Conservation (phyloP, 164 flowering plant species). For the Taxillus chinensis region DNA sequence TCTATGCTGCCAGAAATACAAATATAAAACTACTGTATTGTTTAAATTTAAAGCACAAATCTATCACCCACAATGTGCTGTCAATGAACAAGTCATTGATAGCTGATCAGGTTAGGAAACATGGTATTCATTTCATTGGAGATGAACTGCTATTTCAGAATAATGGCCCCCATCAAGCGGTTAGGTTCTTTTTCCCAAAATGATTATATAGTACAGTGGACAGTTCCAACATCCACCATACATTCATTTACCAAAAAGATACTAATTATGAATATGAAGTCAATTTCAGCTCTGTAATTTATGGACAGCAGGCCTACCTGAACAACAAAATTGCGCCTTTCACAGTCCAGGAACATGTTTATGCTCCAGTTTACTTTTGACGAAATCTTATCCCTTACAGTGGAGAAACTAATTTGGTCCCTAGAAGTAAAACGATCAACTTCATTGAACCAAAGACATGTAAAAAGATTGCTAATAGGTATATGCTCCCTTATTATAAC, state of each 20-base stretch:
- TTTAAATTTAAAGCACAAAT: too few species aligned
- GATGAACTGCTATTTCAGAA: not conserved
- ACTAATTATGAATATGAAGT: not conserved
- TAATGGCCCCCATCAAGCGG: too few species aligned
- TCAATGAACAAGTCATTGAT: too few species aligned
- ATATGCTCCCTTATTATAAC: constrained; percentile 3
- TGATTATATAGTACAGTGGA: not conserved
- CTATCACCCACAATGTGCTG: too few species aligned
- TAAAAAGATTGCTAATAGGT: constrained; percentile 3
- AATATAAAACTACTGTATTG: not conserved
- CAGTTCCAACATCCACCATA: not conserved
- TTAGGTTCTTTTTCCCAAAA: not conserved
- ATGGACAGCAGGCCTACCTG: not conserved
- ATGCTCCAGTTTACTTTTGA: not conserved
- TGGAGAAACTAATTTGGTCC: constrained; percentile 3
- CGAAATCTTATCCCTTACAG: constrained; percentile 1
- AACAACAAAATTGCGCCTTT: constrained; percentile 3
- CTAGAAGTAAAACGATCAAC: constrained; percentile 3
- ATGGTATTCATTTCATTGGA: not conserved
- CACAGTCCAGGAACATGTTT: constrained; percentile 4
- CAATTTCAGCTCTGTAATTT: not conserved
- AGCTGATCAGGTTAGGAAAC: too few species aligned
- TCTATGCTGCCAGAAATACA: not conserved
- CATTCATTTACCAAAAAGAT: not conserved
- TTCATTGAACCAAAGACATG: constrained; percentile 2